Evolutionary conservation across 371 early-diverging fungal species (phyloP), one percentile per base, ranked within the genome.

Genomic region (Cokeromyces recurvatus): DNA sequence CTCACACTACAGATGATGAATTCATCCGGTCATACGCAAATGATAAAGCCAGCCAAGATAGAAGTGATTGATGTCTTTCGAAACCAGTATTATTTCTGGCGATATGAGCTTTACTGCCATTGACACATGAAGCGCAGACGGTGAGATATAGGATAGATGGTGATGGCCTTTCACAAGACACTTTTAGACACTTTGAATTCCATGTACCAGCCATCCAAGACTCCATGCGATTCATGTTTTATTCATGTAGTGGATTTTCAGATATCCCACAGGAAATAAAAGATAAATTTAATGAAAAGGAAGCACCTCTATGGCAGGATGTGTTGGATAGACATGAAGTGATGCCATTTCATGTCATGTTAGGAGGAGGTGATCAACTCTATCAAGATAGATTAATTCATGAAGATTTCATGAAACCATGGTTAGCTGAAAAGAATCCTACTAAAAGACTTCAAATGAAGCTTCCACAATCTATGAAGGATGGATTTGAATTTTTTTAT

Each of bases 321-420:
- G 67, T 86, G 8, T 44, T 89, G 60, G 71, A 72, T n/a, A 78
- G 82, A 43, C 92, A 91, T 59, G 49, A 55, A 2, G 58, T 62
- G 31, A 55, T 68, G 37, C 91, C 91, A 2, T 87, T 86, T 57
- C 89, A 91, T 57, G 82, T 83, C 27, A 73, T 84, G 75, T 62
- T 93, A 17, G 91, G 92, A 32, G 91, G 91, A 15, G 94, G 91
- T 22, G 92, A 91, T 58, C 94, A 93, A 62, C 58, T 93, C 16
- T 91, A 92, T 52, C 72, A 66, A 32, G 71, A 71, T 46, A 55
- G 63, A 2, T 35, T 71, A 38, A 43, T 64, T 21, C 49, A 66
- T 19, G 57, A 66, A 16, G 71, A 64, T 15, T 70, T 70, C 40
- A 70, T 70, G 71, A 66, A 63, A 7, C 71, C 71, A 12, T 70